These are phyloP conservation scores for Hyphochytrium catenoides DNA, from an alignment of 352 stramenopile genomes.

Conservation along the genomic window DNA sequence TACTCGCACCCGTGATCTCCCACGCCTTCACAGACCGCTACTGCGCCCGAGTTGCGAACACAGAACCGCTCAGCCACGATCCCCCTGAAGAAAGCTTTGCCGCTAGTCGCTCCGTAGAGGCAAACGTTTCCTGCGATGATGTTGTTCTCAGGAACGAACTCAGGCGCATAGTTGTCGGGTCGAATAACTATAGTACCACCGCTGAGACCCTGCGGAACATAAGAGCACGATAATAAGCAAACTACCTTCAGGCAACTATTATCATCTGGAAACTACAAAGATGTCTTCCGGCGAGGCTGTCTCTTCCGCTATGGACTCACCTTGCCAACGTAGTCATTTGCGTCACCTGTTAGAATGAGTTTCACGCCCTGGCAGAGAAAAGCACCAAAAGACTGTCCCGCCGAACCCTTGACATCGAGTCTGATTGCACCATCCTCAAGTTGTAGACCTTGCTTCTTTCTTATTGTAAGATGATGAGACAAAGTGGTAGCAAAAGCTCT, in stretches of 20 bases:
- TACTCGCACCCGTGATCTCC: slow-evolving; percentile 71
- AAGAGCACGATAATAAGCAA: no score
- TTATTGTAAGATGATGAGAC: no score
- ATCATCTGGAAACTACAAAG: no score
- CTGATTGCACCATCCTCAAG: no score
- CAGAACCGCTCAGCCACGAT: slow-evolving; percentile 63
- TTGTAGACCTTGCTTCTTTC: no score
- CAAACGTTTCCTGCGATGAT: slow-evolving; percentile 66
- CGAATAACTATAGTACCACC: slow-evolving; percentile 9
- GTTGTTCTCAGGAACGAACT: slow-evolving; percentile 42
- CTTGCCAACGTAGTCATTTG: slow-evolving; percentile 90
- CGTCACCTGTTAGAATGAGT: slow-evolving; percentile 62
- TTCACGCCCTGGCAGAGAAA: slow-evolving; percentile 39
- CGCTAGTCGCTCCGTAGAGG: slow-evolving; percentile 54
- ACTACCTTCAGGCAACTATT: no score
- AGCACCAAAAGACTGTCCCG: no score
- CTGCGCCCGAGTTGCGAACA: slow-evolving; percentile 62
- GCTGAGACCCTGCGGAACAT: slow-evolving; percentile 8
- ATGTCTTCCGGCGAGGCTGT: no score
- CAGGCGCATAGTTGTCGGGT: no score
- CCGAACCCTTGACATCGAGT: no score
- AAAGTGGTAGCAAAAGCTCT: no score
- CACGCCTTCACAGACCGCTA: slow-evolving; percentile 55
- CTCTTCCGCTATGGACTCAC: no score
- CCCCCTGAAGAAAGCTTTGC: slow-evolving; percentile 55